Base-by-base conservation (phyloP, 2,329 filamentous ascomycete genomes). In the Ophiocordyceps unilateralis region DNA sequence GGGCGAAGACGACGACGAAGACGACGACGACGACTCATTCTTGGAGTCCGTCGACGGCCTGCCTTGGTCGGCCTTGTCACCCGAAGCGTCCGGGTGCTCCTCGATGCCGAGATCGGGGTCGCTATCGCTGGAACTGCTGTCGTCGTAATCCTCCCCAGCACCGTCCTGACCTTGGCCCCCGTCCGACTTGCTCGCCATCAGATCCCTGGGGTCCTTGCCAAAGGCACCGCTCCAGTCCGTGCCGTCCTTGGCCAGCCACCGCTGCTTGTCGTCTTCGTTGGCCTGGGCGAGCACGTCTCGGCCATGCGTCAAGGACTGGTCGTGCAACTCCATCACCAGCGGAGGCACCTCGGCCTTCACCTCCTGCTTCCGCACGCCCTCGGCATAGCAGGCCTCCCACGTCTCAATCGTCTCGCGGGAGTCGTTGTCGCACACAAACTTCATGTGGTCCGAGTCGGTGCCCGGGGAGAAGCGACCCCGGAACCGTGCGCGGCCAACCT, bases 391-490 rank as follows among this genome's bases (percentile, higher is more conserved):
- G 1, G 87, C 84, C 59, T 95, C 87, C 86, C 88, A 96, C 0
- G 82, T 83, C 63, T 96, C 89, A 49, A 85, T 93, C 0, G 88
- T 95, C 66, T 96, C 91, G 26, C 89, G 80, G 1, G 82, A 81
- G 56, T 93, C 79, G 53, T 93, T 94, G 59, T 93, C 84, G 40
- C 78, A 74, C 20, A 94, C 79, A 51, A 94, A 95, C 1, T 69
- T 70, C 49, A 84, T 73, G 56, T 96, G 91, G 17, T 85, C 82
- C 43, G 84, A 77, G 57, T 95, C 88, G 41, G 85, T 93, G 14
- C 89, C 89, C 0, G 88, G 79, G 49, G 91, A 93, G 67, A 96
- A 96, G 12, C 78, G 73, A 11, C 77, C 84, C 2, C 70, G 69
- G 69, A 96, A 94, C 30, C 77, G 74, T 12, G 96, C 65, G 2